Base-by-base conservation (phyloP, 495 filamentous ascomycete genomes). In the Oidiodendron maius region DNA sequence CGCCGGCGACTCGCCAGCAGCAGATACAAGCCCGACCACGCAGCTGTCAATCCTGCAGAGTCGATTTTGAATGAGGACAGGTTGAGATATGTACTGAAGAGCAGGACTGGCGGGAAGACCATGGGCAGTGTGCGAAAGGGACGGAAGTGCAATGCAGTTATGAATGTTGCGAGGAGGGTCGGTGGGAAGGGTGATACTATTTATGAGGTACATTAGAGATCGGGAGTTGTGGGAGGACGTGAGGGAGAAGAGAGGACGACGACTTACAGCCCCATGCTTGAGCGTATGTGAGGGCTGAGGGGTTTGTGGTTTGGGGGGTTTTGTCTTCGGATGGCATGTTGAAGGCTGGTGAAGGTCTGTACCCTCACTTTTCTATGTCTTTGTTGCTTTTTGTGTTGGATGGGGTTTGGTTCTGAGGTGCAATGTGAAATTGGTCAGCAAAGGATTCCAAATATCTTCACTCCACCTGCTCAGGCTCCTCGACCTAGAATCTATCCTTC, bases 11-110 rank as follows among this genome's bases (percentile, higher is more conserved):
- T 64, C 18, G 88, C 90, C 36, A 91, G 71, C 9, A 96, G 65
- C 13, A 90, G 69, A 63, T 97, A 98, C 17, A 95, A 67, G 3
- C 83, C 87, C 32, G 84, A 89, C 81, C 87, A 95, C 3, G 91
- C 89, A 15, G 86, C 89, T 11, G 81, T 86, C 43, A 90, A 74
- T 23, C 91, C 93, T 0, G 89, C 91, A 41, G 78, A 80, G 56
- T 96, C 93, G 44, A 80, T 82, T 61, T 84, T 82, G 76, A 82
- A 90, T 26, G 79, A 81, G 42, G 78, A 76, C 8, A 95, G 61
- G 62, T 89, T 91, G 37, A 91, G 74, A 65, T 95, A 97, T 67
- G 82, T 85, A 46, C 79, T 78, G 71, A 95, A 89, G 46, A 94
- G 73, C n/a, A 96, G 78, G 47, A 90, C 70, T 0, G 89, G 86